phyloP scores from a whole-genome alignment of 2,329 filamentous ascomycete species.

The Juglanconis sp. region DNA sequence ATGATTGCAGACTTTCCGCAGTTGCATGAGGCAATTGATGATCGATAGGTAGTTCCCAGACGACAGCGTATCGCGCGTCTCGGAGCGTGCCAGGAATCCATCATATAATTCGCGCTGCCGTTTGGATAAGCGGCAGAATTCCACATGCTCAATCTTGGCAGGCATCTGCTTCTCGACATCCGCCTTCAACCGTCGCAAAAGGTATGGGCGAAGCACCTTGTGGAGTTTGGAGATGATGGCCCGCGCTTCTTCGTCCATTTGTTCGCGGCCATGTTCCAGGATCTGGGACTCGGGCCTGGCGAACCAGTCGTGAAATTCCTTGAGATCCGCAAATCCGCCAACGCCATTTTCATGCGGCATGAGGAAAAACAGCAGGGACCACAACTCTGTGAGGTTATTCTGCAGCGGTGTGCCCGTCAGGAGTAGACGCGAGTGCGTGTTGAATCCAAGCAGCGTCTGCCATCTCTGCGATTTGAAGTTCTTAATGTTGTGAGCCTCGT shows the following conservation, averaged over 20 bases:
- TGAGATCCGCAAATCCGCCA: constrained; percentile 88
- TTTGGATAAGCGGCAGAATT: constrained; percentile 92
- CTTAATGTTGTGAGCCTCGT: constrained; percentile 99
- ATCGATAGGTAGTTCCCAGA: constrained; percentile 97
- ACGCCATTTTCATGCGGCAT: constrained; percentile 87
- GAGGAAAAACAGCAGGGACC: constrained; percentile 94
- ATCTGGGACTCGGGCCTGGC: constrained; percentile 94
- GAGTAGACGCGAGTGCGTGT: constrained; percentile 80
- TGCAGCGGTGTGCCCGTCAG: constrained; percentile 94
- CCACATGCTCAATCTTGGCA: constrained; percentile 94
- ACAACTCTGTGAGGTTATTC: constrained; percentile 94
- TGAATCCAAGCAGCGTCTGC: constrained; percentile 92
- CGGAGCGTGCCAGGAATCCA: constrained; percentile 85
- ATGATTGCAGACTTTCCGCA: constrained; percentile 97
- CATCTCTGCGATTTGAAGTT: constrained; percentile 98
- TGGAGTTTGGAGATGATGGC: constrained; percentile 91
- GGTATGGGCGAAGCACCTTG: constrained; percentile 86
- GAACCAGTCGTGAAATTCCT: constrained; percentile 95
- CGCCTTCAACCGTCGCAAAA: constrained; percentile 85
- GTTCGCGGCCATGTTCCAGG: constrained; percentile 86
- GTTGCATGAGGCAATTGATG: constrained; percentile 96
- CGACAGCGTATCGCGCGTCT: constrained; percentile 82
- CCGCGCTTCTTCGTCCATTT: constrained; percentile 90
- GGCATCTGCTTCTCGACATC: constrained; percentile 99
- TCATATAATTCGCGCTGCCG: constrained; percentile 94